Base-by-base conservation (phyloP, 306 rosid species). In the Sindora glabra region DNA sequence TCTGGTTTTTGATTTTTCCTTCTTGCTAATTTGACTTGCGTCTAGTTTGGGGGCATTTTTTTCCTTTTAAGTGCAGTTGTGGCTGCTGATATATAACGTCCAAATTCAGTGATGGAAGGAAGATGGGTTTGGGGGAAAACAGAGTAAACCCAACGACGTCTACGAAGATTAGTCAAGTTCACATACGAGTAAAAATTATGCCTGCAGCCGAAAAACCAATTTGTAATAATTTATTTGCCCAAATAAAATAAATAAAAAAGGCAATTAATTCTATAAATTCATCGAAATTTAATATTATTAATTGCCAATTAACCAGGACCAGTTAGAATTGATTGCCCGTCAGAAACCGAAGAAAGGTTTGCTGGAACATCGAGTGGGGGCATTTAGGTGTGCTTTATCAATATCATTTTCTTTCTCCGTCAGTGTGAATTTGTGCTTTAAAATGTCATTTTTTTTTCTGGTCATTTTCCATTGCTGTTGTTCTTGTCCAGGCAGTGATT, bases 111-210 rank as follows among this genome's bases (percentile, higher is more conserved):
- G 77, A 73, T 65, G 19, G 16, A 55, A 13, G 64, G 2, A 27
- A 19, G 4, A 19, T 33, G 56, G 70, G 75, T 64, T 59, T 67
- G 70, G 67, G 67, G 52, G 36, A 22, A 17, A 48, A 21, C 57
- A 32, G 37, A 58, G 79, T 77, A 73, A 73, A 77, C 76, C 69
- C 57, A 34, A 46, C 64, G 56, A 67, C 78, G n/a, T n/a, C n/a
- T n/a, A 11, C 41, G 18, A 55, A 17, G 55, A 63, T n/a, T 16
- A 27, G 75, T 77, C 83, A 77, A 72, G 50, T 65, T 59, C 42
- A 21, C 64, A n/a, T n/a, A 17, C 48, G 34, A 38, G 37, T 32
- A 18, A 29, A 41, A 29, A 25, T 16, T 54, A n/a, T 37, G 49
- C 44, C 15, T 15, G 24, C 64, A 36, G 25, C 16, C 37, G 8